Evolutionary conservation across 2,329 filamentous ascomycete species (phyloP).

Genomic region (Alternaria sp.): DNA sequence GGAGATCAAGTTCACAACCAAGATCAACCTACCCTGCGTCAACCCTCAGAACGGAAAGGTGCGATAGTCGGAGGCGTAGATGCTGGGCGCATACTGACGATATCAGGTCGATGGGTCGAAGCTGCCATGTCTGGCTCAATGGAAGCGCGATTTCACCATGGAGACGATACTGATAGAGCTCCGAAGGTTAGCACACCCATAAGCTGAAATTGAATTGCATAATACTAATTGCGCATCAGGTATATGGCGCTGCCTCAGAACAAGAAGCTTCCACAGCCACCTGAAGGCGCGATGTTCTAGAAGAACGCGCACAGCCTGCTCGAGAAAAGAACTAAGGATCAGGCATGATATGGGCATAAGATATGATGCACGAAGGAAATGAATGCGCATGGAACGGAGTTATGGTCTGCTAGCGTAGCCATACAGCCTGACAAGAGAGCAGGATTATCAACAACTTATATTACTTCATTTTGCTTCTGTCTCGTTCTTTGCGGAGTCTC

Average conservation of each 20-base stretch:
- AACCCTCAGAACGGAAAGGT: slow-evolving; percentile 78
- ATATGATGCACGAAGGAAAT: slow-evolving; percentile 12
- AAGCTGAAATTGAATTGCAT: neutral
- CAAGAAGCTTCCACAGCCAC: slow-evolving; percentile 94
- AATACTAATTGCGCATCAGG: slow-evolving; percentile 54
- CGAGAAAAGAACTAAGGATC: neutral
- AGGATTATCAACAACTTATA: slow-evolving; percentile 14
- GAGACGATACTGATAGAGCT: slow-evolving; percentile 90
- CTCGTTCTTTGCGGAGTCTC: neutral
- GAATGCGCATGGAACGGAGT: slow-evolving; percentile 43
- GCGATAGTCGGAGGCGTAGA: slow-evolving; percentile 10
- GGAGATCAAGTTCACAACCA: slow-evolving; percentile 88
- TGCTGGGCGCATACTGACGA: slow-evolving; percentile 6
- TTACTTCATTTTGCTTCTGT: neutral
- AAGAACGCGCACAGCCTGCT: neutral
- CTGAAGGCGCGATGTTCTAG: slow-evolving; percentile 76
- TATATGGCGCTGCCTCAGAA: slow-evolving; percentile 91
- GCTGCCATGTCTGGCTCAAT: slow-evolving; percentile 83
- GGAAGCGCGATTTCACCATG: slow-evolving; percentile 94
- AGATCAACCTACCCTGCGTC: slow-evolving; percentile 96
- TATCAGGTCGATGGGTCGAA: slow-evolving; percentile 80
- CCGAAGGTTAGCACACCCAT: slow-evolving; percentile 65
- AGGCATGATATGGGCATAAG: neutral
- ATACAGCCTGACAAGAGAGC: slow-evolving; percentile 14
- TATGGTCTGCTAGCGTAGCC: slow-evolving; percentile 23